Percentiles rank a stretch among this genome's conserved stretches.
phyloP scores from a whole-genome alignment of 2,329 filamentous ascomycete species.

The Orbilia ellipsospora region DNA sequence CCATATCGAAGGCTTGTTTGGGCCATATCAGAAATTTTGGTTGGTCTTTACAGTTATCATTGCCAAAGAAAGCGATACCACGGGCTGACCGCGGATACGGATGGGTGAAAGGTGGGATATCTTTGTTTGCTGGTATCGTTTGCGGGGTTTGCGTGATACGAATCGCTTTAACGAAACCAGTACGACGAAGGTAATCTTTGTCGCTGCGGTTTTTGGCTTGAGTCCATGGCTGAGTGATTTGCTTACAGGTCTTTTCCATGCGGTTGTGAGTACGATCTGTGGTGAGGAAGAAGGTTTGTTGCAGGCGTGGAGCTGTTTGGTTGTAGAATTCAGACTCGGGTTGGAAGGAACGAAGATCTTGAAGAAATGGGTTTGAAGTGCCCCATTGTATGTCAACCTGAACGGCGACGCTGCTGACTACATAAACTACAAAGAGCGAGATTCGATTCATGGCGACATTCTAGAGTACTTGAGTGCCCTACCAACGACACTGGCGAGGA shows the following conservation, averaged over 20 bases:
- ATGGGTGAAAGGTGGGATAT: constrained; percentile 35
- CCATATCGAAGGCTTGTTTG: constrained; percentile 43
- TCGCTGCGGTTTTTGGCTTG: constrained; percentile 32
- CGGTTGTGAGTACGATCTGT: constrained; percentile 49
- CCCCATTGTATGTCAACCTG: constrained; percentile 49
- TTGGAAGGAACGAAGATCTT: constrained; percentile 46
- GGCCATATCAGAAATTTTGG: constrained; percentile 52
- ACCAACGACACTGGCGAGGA: background rate
- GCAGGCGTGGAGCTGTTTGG: constrained; percentile 29
- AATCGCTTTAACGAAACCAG: constrained; percentile 45
- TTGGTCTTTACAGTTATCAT: constrained; percentile 35
- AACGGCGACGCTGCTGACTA: constrained; percentile 9
- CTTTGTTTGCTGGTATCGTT: constrained; percentile 7
- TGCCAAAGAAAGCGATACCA: constrained; percentile 46
- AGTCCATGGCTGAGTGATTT: constrained; percentile 41
- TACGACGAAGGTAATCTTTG: constrained; percentile 36
- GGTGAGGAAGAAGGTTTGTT: constrained; percentile 28
- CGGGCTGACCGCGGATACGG: constrained; percentile 38
- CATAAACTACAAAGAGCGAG: background rate
- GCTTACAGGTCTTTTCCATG: constrained; percentile 46
- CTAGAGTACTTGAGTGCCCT: background rate
- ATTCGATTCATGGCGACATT: constrained; percentile 23
- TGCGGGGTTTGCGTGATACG: constrained; percentile 47
- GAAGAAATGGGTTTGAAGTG: constrained; percentile 36
- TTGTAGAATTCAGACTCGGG: constrained; percentile 46